Percentiles rank a stretch among this genome's conserved stretches.
Evolutionary conservation across 1,139 yeast species (phyloP).

Genomic region (Kodamaea alishanica): DNA sequence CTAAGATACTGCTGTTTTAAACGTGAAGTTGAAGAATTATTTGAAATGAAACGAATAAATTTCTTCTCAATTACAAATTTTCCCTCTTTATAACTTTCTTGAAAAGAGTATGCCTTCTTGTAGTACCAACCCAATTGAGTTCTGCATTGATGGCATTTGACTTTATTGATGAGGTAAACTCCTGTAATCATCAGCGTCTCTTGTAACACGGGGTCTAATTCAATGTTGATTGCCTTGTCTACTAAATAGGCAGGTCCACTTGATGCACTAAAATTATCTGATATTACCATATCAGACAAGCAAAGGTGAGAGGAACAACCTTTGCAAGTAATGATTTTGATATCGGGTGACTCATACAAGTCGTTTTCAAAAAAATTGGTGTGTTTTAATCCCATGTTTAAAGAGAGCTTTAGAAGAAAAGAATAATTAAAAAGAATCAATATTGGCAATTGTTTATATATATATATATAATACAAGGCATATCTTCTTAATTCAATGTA

Average conservation of each 20-base stretch:
- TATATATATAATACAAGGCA: slow-evolving; percentile 1
- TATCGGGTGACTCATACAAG: slow-evolving; percentile 31
- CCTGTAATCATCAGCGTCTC: slow-evolving; percentile 68
- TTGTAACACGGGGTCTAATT: slow-evolving; percentile 27
- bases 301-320: slow-evolving; percentile 55
- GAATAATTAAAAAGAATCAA: neutral
- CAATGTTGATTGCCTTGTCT: slow-evolving; percentile 44
- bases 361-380: slow-evolving; percentile 38
- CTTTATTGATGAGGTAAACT: slow-evolving; percentile 56
- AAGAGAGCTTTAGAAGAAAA: neutral
- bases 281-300: slow-evolving; percentile 40
- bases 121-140: slow-evolving; percentile 75
- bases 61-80: slow-evolving; percentile 66
- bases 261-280: slow-evolving; percentile 50
- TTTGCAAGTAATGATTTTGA: slow-evolving; percentile 47
- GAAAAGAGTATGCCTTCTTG: slow-evolving; percentile 50
- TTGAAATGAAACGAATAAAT: slow-evolving; percentile 17
- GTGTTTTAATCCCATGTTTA: slow-evolving; percentile 37
- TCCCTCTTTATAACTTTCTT: slow-evolving; percentile 73
- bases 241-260: slow-evolving; percentile 54
- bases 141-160: slow-evolving; percentile 65
- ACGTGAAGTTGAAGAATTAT: slow-evolving; percentile 16
- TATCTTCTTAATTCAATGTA: neutral
- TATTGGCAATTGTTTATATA: too few relatives aligned
- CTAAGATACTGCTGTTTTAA: slow-evolving; percentile 29